phyloP scores from a whole-genome alignment of 1,284 basidiomycete species.

The Irpex sp. region DNA sequence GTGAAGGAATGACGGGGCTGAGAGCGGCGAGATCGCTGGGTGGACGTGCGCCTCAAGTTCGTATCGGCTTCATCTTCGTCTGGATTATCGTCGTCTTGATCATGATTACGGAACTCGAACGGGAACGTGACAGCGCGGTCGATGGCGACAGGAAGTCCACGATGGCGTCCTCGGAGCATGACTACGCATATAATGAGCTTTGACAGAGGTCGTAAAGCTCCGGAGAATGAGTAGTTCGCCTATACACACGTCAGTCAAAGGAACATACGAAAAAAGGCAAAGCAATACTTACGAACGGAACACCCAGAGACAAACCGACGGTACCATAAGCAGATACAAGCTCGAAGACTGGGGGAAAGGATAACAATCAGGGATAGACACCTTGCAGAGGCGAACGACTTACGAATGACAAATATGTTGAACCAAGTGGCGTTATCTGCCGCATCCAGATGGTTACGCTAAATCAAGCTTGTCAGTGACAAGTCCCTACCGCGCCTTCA shows the following conservation, averaged over 20 bases:
- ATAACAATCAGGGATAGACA: neutral
- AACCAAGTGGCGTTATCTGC: constrained; percentile 59
- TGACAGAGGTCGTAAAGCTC: constrained; percentile 75
- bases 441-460: constrained; percentile 41
- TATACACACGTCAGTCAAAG: constrained; percentile 23
- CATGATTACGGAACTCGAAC: constrained; percentile 39
- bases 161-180: constrained; percentile 92
- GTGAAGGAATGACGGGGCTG: neutral
- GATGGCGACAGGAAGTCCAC: constrained; percentile 85
- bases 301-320: constrained; percentile 79
- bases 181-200: constrained; percentile 85
- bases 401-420: constrained; percentile 74
- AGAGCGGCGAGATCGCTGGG: neutral
- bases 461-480: neutral
- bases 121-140: constrained; percentile 84
- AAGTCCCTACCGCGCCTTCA: neutral
- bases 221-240: constrained; percentile 79
- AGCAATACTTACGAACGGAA: constrained; percentile 48
- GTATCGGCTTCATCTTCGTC: neutral
- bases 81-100: constrained; percentile 31
- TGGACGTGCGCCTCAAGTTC: neutral
- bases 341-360: constrained; percentile 64
- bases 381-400: constrained; percentile 22
- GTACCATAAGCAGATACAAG: constrained; percentile 90
- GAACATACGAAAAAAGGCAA: neutral